Percentiles rank a stretch among this genome's conserved stretches.
phyloP scores from a whole-genome alignment of 2,329 filamentous ascomycete genomes.

The Hypoxylon sp. region DNA sequence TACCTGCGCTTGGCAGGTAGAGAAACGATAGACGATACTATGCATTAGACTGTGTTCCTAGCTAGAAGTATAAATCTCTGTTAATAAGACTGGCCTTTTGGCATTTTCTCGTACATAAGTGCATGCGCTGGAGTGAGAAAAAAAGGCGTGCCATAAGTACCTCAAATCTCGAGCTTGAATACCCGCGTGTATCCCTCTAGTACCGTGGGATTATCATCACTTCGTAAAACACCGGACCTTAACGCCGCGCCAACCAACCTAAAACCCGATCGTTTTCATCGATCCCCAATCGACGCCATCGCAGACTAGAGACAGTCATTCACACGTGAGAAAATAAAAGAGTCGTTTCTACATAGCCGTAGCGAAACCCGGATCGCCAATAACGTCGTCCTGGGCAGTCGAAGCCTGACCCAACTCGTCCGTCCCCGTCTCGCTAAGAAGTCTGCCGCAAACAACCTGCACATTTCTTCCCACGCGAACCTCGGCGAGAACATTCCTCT shows the following conservation, averaged over 20 bases:
- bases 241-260: too few relatives aligned
- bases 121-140: too few relatives aligned
- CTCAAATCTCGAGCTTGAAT: too few relatives aligned
- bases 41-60: constrained; percentile 17
- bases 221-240: too few relatives aligned
- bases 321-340: too few relatives aligned
- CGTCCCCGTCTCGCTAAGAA: constrained; percentile 29
- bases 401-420: constrained; percentile 14
- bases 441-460: constrained; percentile 39
- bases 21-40: too few relatives aligned
- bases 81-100: constrained; percentile 1
- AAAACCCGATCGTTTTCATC: background rate
- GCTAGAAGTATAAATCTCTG: constrained; percentile 16
- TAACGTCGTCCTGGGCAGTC: constrained; percentile 13
- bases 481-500: constrained; percentile 41
- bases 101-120: too few relatives aligned
- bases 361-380: constrained; percentile 5
- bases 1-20: too few relatives aligned
- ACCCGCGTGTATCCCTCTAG: too few relatives aligned
- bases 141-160: too few relatives aligned
- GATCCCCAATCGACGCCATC: background rate
- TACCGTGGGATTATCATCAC: too few relatives aligned
- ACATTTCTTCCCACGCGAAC: constrained; percentile 37
- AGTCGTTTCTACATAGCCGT: background rate
- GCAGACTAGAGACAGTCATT: too few relatives aligned